Evolutionary conservation across 164 flowering plant species (phyloP), one percentile per base, ranked within the genome.

Genomic region (Magnolia changhungtana): DNA sequence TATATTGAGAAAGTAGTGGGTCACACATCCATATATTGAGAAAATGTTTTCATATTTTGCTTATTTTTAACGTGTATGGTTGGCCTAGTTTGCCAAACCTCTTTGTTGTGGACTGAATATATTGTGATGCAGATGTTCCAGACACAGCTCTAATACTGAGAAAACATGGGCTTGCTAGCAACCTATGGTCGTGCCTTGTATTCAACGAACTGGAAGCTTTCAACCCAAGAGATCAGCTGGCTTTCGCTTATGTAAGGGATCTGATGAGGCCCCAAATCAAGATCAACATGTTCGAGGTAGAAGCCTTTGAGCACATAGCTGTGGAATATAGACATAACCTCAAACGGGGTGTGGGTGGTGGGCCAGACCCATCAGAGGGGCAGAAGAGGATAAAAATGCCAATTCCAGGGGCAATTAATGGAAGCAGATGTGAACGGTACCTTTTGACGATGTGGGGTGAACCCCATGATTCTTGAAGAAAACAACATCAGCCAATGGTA

Each of bases 141-240:
- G 97, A 96, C 69, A 92, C 89, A 77, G 97, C 94, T 20, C 20
- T 96, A 51, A 92, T 96, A 37, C 21, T 96, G n/a, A 89, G 99
- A 81, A 92, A 78, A 80, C 99, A 96, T 82, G 92, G 88, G 52
- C 50, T 74, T n/a, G 80, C 70, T 0, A 89, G 83, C 81, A 88
- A 94, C 67, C 85, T 92, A 1, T 96, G 91, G 81, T 96, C 99
- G 0, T 96, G 97, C 84, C 89, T 94, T 1, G 1, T 94, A 79
- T 94, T 96, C 88, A 96, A 92, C 76, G 99, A 94, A 79, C 77
- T 96, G 77, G 97, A 91, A 69, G 93, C 91, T 5, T 96, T 96
- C 51, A 94, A 94, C 83, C 98, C 92, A 68, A 90, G 98, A 81
- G 98, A 94, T 82, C 97, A 94, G 75, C 76, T 96, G 80, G 92